Evolutionary conservation across 2,329 filamentous ascomycete species (phyloP), one percentile per base, ranked within the genome.

Genomic region (Xylariaceae sp.): DNA sequence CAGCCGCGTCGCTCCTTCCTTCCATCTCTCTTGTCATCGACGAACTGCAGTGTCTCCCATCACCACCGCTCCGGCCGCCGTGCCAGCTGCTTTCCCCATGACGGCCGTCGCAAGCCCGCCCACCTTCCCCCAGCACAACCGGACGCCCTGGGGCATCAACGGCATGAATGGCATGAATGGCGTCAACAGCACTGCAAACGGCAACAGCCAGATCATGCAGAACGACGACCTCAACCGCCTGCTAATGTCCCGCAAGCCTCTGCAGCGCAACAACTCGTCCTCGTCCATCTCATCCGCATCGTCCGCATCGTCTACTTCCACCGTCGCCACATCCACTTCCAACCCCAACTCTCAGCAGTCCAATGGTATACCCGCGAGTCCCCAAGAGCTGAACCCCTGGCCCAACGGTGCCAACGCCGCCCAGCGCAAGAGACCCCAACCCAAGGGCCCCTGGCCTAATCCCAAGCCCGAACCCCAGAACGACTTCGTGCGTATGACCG

Each of bases 191-290:
- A 61, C 69, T 50, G 33, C 64, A 51, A 58, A 59, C 46, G 63
- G 63, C 56, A 48, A 51, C 48, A 67, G 68, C 53, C 73, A 75
- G 62, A 61, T 69, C 49, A 88, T 90, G 83, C 89, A 87, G 72
- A 74, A 85, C 68, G 90, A 95, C 74, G 89, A 95, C 71, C 83
- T 86, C 58, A 83, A 87, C 73, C 86, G 87, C 69, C 91, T 95
- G 81, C 89, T 95, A 69, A 86, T 89, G 80, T 88, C 89, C 65
- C 89, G 90, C 62, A 96, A 96, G 74, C 85, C 80, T 66, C 78
- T 90, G 54, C 89, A 92, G 68, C 85, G 92, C 68, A 86, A 86
- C 64, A 95, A 90, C 75, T 97, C 92, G 33, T 94, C 90, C 51
- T 95, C 90, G 4, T 96, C 91, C 41, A 77, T 95, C 56, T 87